A percentile compares a stretch with the other conserved stretches of the same genome.
Evolutionary conservation across 2,329 filamentous ascomycete genomes (phyloP).

Genomic region (Aureobasidium melanogenum): DNA sequence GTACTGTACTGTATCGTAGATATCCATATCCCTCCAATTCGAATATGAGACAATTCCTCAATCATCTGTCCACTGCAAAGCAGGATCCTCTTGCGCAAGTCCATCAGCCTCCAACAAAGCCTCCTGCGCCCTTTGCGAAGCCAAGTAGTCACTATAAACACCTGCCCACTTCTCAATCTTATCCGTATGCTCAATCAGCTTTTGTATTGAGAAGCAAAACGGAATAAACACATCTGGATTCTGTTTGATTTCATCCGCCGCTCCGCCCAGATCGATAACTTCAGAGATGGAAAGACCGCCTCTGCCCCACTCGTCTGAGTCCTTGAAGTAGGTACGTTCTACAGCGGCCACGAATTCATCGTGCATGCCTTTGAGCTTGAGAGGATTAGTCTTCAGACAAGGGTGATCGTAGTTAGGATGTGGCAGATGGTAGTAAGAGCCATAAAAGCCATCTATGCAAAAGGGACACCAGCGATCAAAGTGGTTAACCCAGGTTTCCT

Average conservation of each 20-base stretch:
- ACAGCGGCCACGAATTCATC: neutral
- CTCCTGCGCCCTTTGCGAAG: neutral
- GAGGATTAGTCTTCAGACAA: neutral
- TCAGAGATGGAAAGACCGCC: neutral
- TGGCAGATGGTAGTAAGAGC: neutral
- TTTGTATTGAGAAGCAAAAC: neutral
- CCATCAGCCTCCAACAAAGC: neutral
- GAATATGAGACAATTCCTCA: neutral
- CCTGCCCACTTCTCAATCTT: neutral
- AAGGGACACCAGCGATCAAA: neutral
- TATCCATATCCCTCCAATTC: slow-evolving; percentile 25
- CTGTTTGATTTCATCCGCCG: neutral
- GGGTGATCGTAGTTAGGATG: neutral
- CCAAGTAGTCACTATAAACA: neutral
- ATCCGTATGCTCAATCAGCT: neutral
- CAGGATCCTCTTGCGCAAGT: neutral
- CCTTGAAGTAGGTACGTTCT: neutral
- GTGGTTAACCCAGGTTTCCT: neutral
- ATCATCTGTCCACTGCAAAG: neutral
- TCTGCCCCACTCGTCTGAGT: neutral
- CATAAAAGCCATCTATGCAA: slow-evolving; percentile 3
- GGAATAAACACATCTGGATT: neutral
- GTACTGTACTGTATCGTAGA: slow-evolving; percentile 56
- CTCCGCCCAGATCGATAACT: neutral
- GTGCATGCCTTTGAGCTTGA: neutral